A percentile compares a stretch with the other conserved stretches of the same genome.
These are phyloP conservation scores for Aquilaria yunnanensis DNA, from an alignment of 345 rosid genomes.

Conservation along the genomic window DNA sequence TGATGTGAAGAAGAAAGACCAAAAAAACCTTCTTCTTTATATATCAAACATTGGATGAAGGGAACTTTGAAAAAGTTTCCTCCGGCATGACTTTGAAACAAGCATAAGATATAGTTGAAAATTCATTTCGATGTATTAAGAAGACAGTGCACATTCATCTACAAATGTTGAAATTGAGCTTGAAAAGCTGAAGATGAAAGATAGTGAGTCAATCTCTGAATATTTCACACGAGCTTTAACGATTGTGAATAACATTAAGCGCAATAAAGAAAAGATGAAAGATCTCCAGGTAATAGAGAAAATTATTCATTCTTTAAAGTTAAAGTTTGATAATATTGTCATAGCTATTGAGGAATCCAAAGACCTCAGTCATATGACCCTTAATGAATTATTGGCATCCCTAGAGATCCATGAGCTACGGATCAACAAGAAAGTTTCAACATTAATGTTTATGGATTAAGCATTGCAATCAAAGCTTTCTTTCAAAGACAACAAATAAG, in stretches of 20 bases:
- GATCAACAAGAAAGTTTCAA: background rate
- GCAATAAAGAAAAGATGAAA: background rate
- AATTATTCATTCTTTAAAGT: too few relatives aligned
- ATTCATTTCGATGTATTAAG: background rate
- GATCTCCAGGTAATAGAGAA: background rate
- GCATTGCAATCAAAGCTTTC: background rate
- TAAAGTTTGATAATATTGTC: too few relatives aligned
- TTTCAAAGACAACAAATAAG: background rate
- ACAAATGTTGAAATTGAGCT: too few relatives aligned
- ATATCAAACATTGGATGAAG: background rate
- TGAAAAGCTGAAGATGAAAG: too few relatives aligned
- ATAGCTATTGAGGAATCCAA: background rate
- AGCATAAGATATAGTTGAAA: background rate
- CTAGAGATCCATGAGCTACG: background rate
- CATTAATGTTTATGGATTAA: background rate
- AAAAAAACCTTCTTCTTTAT: background rate
- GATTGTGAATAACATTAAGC: background rate
- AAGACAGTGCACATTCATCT: too few relatives aligned
- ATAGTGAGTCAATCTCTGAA: background rate
- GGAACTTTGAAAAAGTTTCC: background rate
- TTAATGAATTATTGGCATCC: background rate
- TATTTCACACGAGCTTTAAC: background rate
- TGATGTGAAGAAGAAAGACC: background rate
- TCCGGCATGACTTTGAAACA: background rate
- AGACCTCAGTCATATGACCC: background rate